phyloP scores from a whole-genome alignment of 768 basidiomycete genomes.

The Cystobasidium onofrii region DNA sequence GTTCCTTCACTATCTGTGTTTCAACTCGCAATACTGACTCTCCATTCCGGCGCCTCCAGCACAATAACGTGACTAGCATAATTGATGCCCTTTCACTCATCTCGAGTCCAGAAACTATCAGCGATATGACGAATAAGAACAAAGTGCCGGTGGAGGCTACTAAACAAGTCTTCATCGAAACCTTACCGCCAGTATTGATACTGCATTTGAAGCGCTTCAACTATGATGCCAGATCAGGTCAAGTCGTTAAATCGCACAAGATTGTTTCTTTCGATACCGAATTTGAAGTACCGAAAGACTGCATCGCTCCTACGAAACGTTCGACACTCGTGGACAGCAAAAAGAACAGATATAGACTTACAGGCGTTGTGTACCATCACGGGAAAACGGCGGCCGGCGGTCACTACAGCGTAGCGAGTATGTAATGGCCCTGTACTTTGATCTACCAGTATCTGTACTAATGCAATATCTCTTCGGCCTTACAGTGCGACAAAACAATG shows the following conservation, averaged over 20 bases:
- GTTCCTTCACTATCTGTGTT: neutral
- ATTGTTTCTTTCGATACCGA: constrained; percentile 68
- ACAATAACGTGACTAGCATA: constrained; percentile 62
- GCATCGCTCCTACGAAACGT: constrained; percentile 52
- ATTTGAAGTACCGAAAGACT: constrained; percentile 64
- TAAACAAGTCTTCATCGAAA: constrained; percentile 67
- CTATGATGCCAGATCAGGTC: constrained; percentile 63
- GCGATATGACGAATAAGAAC: constrained; percentile 55
- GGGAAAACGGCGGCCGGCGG: constrained; percentile 82
- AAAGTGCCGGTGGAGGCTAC: constrained; percentile 62
- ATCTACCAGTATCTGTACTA: neutral
- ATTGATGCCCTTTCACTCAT: constrained; percentile 73
- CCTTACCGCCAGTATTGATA: constrained; percentile 72
- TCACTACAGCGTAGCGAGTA: constrained; percentile 84
- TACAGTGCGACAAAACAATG: constrained; percentile 46
- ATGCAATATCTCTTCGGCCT: constrained; percentile 45
- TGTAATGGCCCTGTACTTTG: neutral
- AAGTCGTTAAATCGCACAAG: constrained; percentile 79
- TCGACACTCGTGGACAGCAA: neutral
- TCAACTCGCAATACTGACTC: neutral
- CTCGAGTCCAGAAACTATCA: constrained; percentile 69
- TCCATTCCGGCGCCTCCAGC: neutral
- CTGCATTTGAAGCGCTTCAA: constrained; percentile 85
- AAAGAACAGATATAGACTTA: constrained; percentile 55
- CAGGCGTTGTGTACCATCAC: constrained; percentile 79